These are phyloP conservation scores for Quercus tomentella DNA, from an alignment of 331 rosid species.

Conservation along the genomic window DNA sequence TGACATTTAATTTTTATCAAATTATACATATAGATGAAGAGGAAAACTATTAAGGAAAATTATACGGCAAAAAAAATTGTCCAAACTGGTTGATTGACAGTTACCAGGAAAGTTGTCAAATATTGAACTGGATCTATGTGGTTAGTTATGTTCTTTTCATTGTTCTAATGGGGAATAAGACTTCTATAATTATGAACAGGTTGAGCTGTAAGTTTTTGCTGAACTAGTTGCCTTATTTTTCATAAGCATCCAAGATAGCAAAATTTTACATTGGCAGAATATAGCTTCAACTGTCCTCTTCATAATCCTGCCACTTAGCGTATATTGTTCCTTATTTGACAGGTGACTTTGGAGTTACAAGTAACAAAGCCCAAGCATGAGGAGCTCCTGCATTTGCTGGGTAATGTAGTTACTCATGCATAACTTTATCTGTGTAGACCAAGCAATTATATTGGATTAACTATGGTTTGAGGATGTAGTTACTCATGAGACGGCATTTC, in stretches of 20 bases:
- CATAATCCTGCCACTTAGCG: neutral
- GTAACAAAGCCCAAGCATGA: conserved; percentile 53
- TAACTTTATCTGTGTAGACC: neutral
- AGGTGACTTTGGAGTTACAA: conserved; percentile 74
- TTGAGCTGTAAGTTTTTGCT: neutral
- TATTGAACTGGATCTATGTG: neutral
- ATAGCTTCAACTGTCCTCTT: conserved; percentile 4
- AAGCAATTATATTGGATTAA: too few species aligned
- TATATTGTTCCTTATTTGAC: conserved; percentile 10
- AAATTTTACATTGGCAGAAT: neutral
- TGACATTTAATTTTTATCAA: too few species aligned
- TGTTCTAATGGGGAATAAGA: neutral
- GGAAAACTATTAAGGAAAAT: neutral
- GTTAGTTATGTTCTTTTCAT: neutral
- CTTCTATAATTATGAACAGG: neutral
- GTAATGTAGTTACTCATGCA: conserved; percentile 32
- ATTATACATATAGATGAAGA: too few species aligned
- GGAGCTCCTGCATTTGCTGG: conserved; percentile 48
- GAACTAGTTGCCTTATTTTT: neutral
- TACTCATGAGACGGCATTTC: neutral
- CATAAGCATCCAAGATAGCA: neutral
- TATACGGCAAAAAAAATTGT: neutral
- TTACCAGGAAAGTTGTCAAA: neutral
- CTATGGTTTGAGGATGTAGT: neutral
- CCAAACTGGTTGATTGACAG: neutral